These are phyloP conservation scores for Kodamaea nitidulidarum DNA, from an alignment of 805 yeast species.

Conservation along the genomic window DNA sequence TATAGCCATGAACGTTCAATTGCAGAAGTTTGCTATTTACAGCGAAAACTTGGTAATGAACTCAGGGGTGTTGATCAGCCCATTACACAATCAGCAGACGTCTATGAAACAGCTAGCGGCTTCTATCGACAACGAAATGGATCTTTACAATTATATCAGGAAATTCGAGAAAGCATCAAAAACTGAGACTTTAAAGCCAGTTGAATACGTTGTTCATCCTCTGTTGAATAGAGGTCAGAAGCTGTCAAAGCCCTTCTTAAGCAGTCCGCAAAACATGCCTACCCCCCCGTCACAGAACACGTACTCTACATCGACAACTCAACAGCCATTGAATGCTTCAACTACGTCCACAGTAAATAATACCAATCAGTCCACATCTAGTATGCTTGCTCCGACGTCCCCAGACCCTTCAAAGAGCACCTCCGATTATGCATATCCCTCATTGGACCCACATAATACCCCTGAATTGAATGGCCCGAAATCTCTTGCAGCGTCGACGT, in stretches of 20 bases:
- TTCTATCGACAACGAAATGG: conserved; percentile 77
- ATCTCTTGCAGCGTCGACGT: conserved; percentile 15
- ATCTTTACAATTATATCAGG: conserved; percentile 65
- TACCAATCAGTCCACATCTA: background rate
- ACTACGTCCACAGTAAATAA: background rate
- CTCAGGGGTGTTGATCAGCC: conserved; percentile 77
- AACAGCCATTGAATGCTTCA: background rate
- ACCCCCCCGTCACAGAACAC: background rate
- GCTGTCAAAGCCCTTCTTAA: conserved; percentile 33
- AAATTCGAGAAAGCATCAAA: conserved; percentile 37
- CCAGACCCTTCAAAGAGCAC: background rate
- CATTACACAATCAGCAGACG: conserved; percentile 55
- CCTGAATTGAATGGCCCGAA: conserved; percentile 37
- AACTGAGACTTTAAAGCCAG: conserved; percentile 48
- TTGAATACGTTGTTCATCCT: conserved; percentile 69
- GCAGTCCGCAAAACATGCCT: conserved; percentile 9
- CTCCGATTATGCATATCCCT: conserved; percentile 12
- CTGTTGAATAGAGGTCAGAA: conserved; percentile 43
- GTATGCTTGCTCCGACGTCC: background rate
- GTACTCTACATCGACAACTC: background rate
- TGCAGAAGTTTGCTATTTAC: conserved; percentile 85
- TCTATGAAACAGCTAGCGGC: conserved; percentile 78
- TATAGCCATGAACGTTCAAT: conserved; percentile 81
- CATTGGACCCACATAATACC: conserved; percentile 35
- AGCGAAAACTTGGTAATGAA: conserved; percentile 80